Evolutionary conservation across 352 stramenopile genomes (phyloP), one percentile per base, ranked within the genome.

Genomic region (Globisporangium carolinianum): DNA sequence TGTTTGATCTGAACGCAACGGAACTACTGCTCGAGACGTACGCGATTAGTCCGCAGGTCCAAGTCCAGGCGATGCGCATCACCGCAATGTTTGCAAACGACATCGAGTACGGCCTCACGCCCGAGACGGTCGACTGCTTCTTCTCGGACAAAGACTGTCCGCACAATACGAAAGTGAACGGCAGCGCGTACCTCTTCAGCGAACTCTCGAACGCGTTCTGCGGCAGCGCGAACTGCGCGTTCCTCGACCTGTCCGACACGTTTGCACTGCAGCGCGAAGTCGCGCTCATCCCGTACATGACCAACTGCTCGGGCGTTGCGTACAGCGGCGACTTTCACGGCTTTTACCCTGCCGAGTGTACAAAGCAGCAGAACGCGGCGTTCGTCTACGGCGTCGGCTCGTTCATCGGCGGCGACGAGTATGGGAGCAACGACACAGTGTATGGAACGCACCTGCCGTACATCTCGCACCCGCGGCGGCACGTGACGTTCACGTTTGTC

Each of bases 241-340:
- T 76, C 52, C 66, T 72, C 39, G 69, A 76, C 54, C 43, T 17
- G 5, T 74, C 66, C 38, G n/a, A 56, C 47, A 60, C 63, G 0
- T 76, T 76, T 43, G 35, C 60, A 5, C 66, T 76, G 5, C 69
- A 74, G 52, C 69, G 68, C 32, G 69, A 76, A 57, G 61, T 76
- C 38, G 69, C 60, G 4, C 55, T 76, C 18, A 66, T 73, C 37
- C 66, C 69, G 3, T 57, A 65, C 9, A 63, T 69, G 49, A 45
- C 51, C 37, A 68, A 72, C 39, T 76, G 69, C 62, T 36, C 47
- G 1, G 43, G 66, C n/a, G 49, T 84, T 15, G 55, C 45, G 14
- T 84, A 84, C 67, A 66, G 65, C 57, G 59, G 57, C 54, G 72
- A 79, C 57, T 78, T 76, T 48, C 63, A 61, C 1, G 65, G 63